Evolutionary conservation across 805 yeast genomes (phyloP).

Genomic region (Cyberlindnera mississippiensis): DNA sequence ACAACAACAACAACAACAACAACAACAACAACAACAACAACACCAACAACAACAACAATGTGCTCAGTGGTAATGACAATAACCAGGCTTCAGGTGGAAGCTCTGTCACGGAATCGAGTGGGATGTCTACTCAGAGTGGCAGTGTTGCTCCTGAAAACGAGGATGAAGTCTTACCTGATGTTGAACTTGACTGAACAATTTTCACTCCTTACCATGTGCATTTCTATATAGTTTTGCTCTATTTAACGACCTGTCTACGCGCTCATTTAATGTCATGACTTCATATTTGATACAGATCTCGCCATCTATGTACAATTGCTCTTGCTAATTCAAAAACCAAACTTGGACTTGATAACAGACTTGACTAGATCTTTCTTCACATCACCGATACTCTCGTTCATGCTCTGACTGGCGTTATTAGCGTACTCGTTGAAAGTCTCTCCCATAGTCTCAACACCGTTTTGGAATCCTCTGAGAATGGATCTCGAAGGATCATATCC

Average conservation of each 20-base stretch:
- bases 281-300: too few species aligned
- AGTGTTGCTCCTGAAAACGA: background rate
- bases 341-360: constrained; percentile 48
- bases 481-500: constrained; percentile 40
- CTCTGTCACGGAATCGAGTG: background rate
- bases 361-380: constrained; percentile 48
- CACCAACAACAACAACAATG: too few species aligned
- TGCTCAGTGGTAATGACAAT: too few species aligned
- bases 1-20: too few species aligned
- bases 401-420: constrained; percentile 45
- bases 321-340: constrained; percentile 43
- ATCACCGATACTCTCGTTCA: constrained; percentile 48
- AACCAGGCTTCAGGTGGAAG: too few species aligned
- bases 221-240: too few species aligned
- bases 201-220: too few species aligned
- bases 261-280: background rate
- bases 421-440: constrained; percentile 57
- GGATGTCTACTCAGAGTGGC: background rate
- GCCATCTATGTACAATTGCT: too few species aligned
- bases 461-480: constrained; percentile 43
- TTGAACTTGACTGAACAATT: background rate
- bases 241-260: background rate
- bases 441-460: constrained; percentile 50
- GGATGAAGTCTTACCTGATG: background rate
- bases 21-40: too few species aligned